Evolutionary conservation across 75 land plant species (phyloP).

Genomic region (Cunninghamia lanceolata): DNA sequence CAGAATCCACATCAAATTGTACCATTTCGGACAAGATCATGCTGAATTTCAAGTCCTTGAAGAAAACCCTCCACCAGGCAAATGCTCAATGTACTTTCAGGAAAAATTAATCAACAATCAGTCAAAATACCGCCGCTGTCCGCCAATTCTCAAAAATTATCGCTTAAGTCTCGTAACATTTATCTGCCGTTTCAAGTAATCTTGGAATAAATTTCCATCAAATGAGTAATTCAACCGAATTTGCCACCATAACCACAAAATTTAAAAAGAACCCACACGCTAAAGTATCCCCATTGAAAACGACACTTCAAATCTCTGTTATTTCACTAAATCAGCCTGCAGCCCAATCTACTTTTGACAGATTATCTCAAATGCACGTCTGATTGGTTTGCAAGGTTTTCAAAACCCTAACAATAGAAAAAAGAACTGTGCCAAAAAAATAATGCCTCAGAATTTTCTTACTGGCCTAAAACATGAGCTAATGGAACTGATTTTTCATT

Average conservation of each 20-base stretch:
- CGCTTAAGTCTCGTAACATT: not conserved
- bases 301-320: not conserved
- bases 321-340: not conserved
- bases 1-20: not conserved
- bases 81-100: not conserved
- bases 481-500: not conserved
- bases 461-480: not conserved
- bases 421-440: not conserved
- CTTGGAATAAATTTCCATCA: not conserved
- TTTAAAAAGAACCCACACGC: not conserved
- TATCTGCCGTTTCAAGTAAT: not conserved
- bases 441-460: not conserved
- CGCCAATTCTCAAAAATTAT: not conserved
- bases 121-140: not conserved
- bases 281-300: not conserved
- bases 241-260: not conserved
- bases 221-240: not conserved
- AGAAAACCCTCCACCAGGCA: not conserved
- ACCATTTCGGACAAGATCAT: not conserved
- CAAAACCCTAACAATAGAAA: not conserved
- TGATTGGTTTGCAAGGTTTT: not conserved
- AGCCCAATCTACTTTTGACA: not conserved
- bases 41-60: not conserved
- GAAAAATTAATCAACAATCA: not conserved
- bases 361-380: not conserved